Percentiles rank a stretch among this genome's conserved stretches.
Conservation (phyloP, 2,329 filamentous ascomycete species). For the Sclerotinia minor region DNA sequence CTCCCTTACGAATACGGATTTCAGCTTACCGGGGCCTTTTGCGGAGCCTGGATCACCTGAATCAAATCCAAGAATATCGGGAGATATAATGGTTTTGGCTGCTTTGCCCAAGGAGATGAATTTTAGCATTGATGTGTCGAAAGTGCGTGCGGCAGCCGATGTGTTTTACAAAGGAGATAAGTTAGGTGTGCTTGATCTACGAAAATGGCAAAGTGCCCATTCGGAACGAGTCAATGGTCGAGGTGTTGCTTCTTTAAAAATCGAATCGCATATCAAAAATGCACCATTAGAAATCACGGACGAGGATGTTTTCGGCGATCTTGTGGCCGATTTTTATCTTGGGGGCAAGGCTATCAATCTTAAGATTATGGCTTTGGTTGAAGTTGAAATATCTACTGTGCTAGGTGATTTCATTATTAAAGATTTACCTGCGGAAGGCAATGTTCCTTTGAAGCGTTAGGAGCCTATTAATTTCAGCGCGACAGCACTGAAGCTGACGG, state of each 20-base stretch:
- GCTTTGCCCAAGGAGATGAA: slow-evolving; percentile 83
- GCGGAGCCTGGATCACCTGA: slow-evolving; percentile 74
- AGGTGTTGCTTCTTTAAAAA: slow-evolving; percentile 64
- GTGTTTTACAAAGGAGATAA: slow-evolving; percentile 77
- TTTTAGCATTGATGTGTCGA: slow-evolving; percentile 75
- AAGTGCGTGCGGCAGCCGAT: slow-evolving; percentile 74
- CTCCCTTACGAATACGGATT: slow-evolving; percentile 80
- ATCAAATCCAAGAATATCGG: slow-evolving; percentile 76
- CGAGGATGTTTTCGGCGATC: slow-evolving; percentile 72
- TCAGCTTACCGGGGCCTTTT: slow-evolving; percentile 77
- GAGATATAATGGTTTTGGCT: slow-evolving; percentile 76
- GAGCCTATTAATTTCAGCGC: slow-evolving; percentile 53
- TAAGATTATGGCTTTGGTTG: slow-evolving; percentile 75
- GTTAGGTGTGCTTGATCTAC: slow-evolving; percentile 77
- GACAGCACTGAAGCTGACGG: slow-evolving; percentile 41
- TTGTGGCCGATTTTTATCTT: slow-evolving; percentile 80
- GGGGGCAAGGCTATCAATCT: slow-evolving; percentile 67
- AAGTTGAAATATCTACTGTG: slow-evolving; percentile 78
- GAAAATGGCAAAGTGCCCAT: slow-evolving; percentile 80
- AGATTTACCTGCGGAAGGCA: slow-evolving; percentile 80
- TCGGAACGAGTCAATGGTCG: slow-evolving; percentile 67
- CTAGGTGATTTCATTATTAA: slow-evolving; percentile 80
- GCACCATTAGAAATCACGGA: slow-evolving; percentile 83
- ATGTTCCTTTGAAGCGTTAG: slow-evolving; percentile 92
- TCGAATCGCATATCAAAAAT: slow-evolving; percentile 74